These are phyloP conservation scores for Limonium bicolor DNA, from an alignment of 148 eudicot genomes.

Conservation along the genomic window DNA sequence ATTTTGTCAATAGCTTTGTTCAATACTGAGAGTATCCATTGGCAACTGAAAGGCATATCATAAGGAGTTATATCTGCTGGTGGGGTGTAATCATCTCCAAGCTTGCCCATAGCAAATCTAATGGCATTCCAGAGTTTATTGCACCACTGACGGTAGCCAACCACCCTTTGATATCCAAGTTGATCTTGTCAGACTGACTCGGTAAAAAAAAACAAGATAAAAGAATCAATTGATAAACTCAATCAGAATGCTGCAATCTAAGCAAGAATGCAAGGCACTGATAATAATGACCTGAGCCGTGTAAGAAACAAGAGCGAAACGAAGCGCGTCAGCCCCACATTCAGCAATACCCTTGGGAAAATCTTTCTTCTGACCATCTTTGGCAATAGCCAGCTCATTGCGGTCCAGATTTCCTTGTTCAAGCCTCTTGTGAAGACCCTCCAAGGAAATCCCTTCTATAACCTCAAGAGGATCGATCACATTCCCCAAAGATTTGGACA, in stretches of 20 bases:
- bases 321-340: conserved; percentile 98
- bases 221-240: neutral
- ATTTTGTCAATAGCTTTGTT: conserved; percentile 67
- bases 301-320: conserved; percentile 82
- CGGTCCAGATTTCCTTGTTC: conserved; percentile 76
- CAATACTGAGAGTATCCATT: conserved; percentile 78
- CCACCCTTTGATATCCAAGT: conserved; percentile 85
- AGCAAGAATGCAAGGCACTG: neutral
- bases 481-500: conserved; percentile 96
- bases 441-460: conserved; percentile 59
- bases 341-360: conserved; percentile 84
- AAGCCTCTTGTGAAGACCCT: conserved; percentile 79
- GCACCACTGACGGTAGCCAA: conserved; percentile 97
- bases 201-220: neutral
- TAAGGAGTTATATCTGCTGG: conserved; percentile 33
- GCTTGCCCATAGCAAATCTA: conserved; percentile 80
- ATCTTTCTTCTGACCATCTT: conserved; percentile 77
- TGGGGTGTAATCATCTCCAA: conserved; percentile 69
- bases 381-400: conserved; percentile 51
- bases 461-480: conserved; percentile 93
- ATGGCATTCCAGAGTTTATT: conserved; percentile 93
- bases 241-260: no score
- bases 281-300: conserved; percentile 73
- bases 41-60: conserved; percentile 74
- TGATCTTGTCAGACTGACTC: conserved; percentile 81